Evolutionary conservation across 2,329 filamentous ascomycete species (phyloP).

Genomic region (Aspergillus sergii): DNA sequence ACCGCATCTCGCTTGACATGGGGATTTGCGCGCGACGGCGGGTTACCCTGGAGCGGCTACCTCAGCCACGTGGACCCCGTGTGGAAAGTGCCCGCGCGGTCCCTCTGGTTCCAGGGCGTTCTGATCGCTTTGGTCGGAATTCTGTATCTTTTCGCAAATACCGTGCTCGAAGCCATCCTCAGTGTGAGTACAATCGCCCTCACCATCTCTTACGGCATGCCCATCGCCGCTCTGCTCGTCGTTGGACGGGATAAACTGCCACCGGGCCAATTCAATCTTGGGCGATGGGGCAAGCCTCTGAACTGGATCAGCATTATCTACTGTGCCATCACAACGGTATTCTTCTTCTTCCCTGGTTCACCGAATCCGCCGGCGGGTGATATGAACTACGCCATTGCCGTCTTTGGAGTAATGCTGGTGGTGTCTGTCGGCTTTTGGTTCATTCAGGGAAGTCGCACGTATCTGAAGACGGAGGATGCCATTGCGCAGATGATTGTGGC

Average conservation of each 20-base stretch:
- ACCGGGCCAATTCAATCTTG: slow-evolving; percentile 49
- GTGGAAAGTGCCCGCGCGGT: slow-evolving; percentile 57
- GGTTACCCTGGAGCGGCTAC: slow-evolving; percentile 49
- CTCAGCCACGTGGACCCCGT: slow-evolving; percentile 48
- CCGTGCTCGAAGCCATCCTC: slow-evolving; percentile 57
- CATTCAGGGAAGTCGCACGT: slow-evolving; percentile 46
- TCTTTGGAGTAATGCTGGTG: slow-evolving; percentile 59
- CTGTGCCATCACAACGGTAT: slow-evolving; percentile 55
- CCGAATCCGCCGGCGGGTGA: slow-evolving; percentile 51
- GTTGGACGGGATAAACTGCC: slow-evolving; percentile 58
- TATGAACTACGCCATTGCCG: slow-evolving; percentile 62
- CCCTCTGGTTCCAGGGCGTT: slow-evolving; percentile 56
- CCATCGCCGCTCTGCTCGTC: slow-evolving; percentile 52
- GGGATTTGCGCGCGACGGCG: slow-evolving; percentile 59
- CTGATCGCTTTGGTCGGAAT: slow-evolving; percentile 54
- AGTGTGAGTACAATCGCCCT: slow-evolving; percentile 61
- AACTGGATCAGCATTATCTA: slow-evolving; percentile 57
- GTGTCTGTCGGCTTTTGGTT: slow-evolving; percentile 56
- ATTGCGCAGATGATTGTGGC: slow-evolving; percentile 29
- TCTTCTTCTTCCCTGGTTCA: slow-evolving; percentile 57
- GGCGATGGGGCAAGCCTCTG: slow-evolving; percentile 43
- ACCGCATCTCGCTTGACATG: slow-evolving; percentile 57
- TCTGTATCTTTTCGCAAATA: slow-evolving; percentile 58
- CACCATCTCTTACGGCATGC: slow-evolving; percentile 56
- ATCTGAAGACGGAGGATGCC: slow-evolving; percentile 37